Evolutionary conservation across 352 stramenopile genomes (phyloP), one percentile per base, ranked within the genome.

Genomic region (Globisporangium cylindrosporum): DNA sequence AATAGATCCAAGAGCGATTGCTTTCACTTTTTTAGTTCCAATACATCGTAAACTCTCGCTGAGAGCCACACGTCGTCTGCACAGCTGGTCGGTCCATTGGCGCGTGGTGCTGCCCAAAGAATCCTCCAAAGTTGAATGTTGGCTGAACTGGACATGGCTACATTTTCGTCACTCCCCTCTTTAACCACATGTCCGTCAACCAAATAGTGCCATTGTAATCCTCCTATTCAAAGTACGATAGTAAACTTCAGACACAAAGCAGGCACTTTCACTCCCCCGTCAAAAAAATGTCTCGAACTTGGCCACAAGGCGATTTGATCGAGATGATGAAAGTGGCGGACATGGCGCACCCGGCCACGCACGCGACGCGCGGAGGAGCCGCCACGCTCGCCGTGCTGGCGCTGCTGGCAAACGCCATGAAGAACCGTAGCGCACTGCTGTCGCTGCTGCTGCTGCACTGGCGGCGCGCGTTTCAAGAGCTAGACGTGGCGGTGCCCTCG

Each of bases 401-500:
- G 54, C 59, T 72, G 51, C 59, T 72, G 25, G 43, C 51, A 32
- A 72, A 72, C 55, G 43, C 43, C 12, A 58, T 67, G 67, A 62
- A 48, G 54, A 72, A 72, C 60, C 59, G 67, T 14, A 32, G 43
- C 27, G 38, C 41, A n/a, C 49, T 67, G n/a, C 51, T 29, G 53
- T 60, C 41, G 18, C 24, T 66, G 58, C 36, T 71, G 54, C 51
- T 67, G 67, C 60, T 67, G 43, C 54, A 51, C 36, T 58, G 61
- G 67, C n/a, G 34, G n/a, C 61, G 27, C 53, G 60, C 41, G 18
- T 38, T 49, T 3, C 20, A 48, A 24, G 10, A 43, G 25, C 34
- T 61, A 10, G 27, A 46, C 38, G 8, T 73, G 9, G 10, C 46
- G 7, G 18, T 57, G 29, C 82, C 80, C 4, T 79, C 77, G n/a